phyloP scores from a whole-genome alignment of 768 basidiomycete genomes.

The Suillus discolor region DNA sequence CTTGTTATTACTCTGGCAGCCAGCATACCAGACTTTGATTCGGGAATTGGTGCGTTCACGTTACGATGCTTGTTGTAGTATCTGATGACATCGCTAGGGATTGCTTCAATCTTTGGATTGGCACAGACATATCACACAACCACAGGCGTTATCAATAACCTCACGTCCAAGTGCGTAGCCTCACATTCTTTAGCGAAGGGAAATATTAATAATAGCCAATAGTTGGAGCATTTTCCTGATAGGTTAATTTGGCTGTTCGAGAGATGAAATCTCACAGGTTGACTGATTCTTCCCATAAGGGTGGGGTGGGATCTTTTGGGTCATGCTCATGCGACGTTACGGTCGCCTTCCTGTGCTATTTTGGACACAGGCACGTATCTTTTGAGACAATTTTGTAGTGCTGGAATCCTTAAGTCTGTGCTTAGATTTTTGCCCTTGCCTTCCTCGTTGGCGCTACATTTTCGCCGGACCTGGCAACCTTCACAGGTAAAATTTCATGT shows the following conservation, averaged over 20 bases:
- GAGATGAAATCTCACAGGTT: not conserved
- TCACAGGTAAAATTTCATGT: slow-evolving; percentile 42
- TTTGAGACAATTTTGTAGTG: not conserved
- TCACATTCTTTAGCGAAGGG: not conserved
- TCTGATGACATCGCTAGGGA: slow-evolving; percentile 34
- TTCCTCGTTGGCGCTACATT: slow-evolving; percentile 56
- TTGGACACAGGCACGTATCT: slow-evolving; percentile 25
- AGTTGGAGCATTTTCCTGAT: slow-evolving; percentile 53
- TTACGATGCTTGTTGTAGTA: not conserved
- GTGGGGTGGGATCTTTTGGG: slow-evolving; percentile 33
- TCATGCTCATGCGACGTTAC: slow-evolving; percentile 32
- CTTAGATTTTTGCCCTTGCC: slow-evolving; percentile 42
- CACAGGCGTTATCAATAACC: slow-evolving; percentile 49
- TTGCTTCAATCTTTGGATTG: slow-evolving; percentile 51
- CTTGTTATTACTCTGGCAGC: slow-evolving; percentile 53
- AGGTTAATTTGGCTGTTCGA: slow-evolving; percentile 26
- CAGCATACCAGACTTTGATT: slow-evolving; percentile 56
- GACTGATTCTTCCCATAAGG: slow-evolving; percentile 16
- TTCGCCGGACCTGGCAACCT: slow-evolving; percentile 48
- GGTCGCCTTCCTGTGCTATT: slow-evolving; percentile 34
- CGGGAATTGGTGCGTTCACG: slow-evolving; percentile 45
- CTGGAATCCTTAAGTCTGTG: not conserved
- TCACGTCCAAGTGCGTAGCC: slow-evolving; percentile 44
- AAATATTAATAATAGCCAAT: slow-evolving; percentile 6
- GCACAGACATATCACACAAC: slow-evolving; percentile 48